Evolutionary conservation across 495 filamentous ascomycete species (phyloP), one percentile per base, ranked within the genome.

Genomic region (Achaetomiella virescens): DNA sequence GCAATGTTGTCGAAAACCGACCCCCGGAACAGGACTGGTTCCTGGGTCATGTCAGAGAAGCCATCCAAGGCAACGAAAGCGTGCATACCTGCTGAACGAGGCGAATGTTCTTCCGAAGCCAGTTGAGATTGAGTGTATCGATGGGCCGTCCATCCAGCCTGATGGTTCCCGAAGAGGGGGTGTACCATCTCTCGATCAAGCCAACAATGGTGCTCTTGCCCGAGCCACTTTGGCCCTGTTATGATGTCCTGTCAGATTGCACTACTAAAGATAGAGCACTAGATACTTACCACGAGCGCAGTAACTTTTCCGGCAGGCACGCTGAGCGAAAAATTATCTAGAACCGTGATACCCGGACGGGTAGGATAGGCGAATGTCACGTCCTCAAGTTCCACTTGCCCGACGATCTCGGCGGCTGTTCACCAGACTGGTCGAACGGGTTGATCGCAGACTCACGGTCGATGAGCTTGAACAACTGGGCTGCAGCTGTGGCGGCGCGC

Each of bases 121-220:
- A 87, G 48, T 78, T 79, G 22, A 84, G 52, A 37, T 86, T 68
- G 20, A 84, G 59, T 15, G 79, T 74, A 1, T 73, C 71, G 2
- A 87, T 50, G 44, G 81, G 72, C 8, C 78, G 71, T 1, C 75
- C 79, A 24, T 80, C 78, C 4, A 86, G 74, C 4, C 72, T 61
- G 49, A 88, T 68, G 2, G 65, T 64, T 0, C 79, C 79, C 14
- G 66, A 70, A 29, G 68, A 52, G 36, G 91, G 86, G 40, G 85
- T 79, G 64, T 96, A 97, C 78, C 95, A 97, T 8, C 93, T 81
- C 70, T 96, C 90, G 15, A 96, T 82, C 8, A 97, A 73, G 6
- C 90, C 91, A 21, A 97, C 84, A 17, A 96, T 86, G 2, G 91
- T 97, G 66, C 84, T 89, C 71, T 97, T 97, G 52, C 92, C 86